Base-by-base conservation (phyloP, 1,284 basidiomycete genomes). In the Vanrija humicola region DNA sequence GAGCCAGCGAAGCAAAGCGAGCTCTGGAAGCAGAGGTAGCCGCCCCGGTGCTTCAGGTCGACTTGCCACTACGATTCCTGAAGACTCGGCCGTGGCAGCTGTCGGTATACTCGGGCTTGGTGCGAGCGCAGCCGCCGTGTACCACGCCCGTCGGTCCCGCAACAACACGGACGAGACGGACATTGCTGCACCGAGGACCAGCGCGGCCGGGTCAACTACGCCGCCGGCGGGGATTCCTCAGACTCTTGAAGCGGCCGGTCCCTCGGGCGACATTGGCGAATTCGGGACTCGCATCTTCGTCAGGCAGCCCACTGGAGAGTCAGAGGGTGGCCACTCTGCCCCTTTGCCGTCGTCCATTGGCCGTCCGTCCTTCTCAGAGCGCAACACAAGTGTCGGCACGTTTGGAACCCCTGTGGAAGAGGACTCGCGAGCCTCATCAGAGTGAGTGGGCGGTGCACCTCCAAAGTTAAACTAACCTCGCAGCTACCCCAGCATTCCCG, bases 301-400 rank as follows among this genome's bases (percentile, higher is more conserved):
- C n/a, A 19, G 18, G 21, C 28, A 16, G 38, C 46, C 15, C 52
- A 46, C 34, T 50, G 29, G 7, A 10, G 34, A 0, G 23, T 19
- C 16, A 18, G 19, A 10, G 6, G 14, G 10, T 38, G 48, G 4
- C 40, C n/a, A 1, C 23, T 19, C 6, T 28, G 50, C 12, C 15
- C n/a, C 15, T 23, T 43, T 8, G 45, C 40, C 50, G 44, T 44
- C 18, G 14, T n/a, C 44, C 4, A 43, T 42, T 15, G 18, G 7
- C 15, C 29, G 44, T 7, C 34, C 42, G 21, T 28, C 38, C 1
- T 52, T 34, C 40, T 25, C 44, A 9, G 47, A 55, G 38, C 50
- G 53, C 15, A 58, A 61, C 47, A 46, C 29, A 21, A 61, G 59
- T 19, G 55, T 55, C 1, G 59, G 55, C 15, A 61, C 59, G 6